These are phyloP conservation scores for Stephania cephalantha DNA, from an alignment of 164 flowering plant species.

Conservation along the genomic window DNA sequence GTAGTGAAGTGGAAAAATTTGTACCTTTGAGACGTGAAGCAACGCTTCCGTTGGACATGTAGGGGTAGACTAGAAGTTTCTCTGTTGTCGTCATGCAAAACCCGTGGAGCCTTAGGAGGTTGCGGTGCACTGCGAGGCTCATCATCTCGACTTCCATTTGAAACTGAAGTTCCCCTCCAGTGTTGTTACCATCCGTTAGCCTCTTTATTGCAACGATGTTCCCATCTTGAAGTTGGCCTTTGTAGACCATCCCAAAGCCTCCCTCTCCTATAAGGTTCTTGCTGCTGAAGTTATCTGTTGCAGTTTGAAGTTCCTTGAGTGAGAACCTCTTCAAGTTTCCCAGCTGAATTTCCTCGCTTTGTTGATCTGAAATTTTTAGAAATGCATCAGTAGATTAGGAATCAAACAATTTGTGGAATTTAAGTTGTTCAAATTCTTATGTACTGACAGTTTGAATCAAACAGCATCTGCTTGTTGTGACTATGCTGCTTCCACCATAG, in stretches of 20 bases:
- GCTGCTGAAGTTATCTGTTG: constrained; percentile 15
- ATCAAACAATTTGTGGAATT: neutral
- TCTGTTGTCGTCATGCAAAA: constrained; percentile 14
- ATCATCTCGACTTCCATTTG: constrained; percentile 19
- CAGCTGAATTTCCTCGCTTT: constrained; percentile 6
- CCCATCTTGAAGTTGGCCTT: constrained; percentile 15
- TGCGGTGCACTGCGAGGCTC: constrained; percentile 15
- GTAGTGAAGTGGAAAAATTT: neutral
- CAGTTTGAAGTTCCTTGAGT: constrained; percentile 15
- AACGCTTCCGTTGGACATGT: constrained; percentile 20
- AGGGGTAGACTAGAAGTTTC: constrained; percentile 16
- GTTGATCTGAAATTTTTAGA: constrained; percentile 4
- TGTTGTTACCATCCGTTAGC: constrained; percentile 13
- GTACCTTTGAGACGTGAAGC: constrained; percentile 18
- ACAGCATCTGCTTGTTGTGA: constrained; percentile 68
- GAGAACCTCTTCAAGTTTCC: constrained; percentile 18
- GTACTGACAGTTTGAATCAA: constrained; percentile 35
- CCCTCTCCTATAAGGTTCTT: constrained; percentile 17
- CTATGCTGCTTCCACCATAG: constrained; percentile 73
- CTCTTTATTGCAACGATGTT: constrained; percentile 17
- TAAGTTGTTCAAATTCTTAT: neutral
- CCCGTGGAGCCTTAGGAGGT: constrained; percentile 16
- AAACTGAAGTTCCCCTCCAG: constrained; percentile 18
- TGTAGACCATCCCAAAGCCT: constrained; percentile 14
- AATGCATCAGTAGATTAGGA: neutral